Base-by-base conservation (phyloP, 345 rosid species). In the Eucalyptus rudis region DNA sequence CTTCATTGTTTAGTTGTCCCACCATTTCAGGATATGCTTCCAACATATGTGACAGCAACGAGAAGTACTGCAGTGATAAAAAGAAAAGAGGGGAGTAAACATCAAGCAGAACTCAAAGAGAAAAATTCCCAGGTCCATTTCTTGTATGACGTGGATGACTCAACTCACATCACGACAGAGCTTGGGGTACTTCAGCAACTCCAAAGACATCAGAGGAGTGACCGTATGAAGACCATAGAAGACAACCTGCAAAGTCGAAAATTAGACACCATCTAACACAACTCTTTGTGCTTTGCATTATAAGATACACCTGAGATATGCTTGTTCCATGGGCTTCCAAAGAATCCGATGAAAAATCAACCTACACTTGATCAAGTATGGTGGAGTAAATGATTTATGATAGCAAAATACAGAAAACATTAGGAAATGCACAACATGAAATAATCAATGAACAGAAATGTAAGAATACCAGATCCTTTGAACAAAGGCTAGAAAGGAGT, bases 1-100 rank as follows among this genome's bases (percentile, higher is more conserved):
- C 97, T 59, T 97, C 97, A 83, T 89, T 90, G 86, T 93, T 94
- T 90, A 97, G 93, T 88, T 93, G 97, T 45, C 96, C 96, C 62
- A 97, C 94, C 88, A 95, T 95, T 92, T 97, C 99, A 9, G 99
- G 99, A 90, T 98, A 98, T 31, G 97, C 99, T 94, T 97, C 99
- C 90, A 98, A 89, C 95, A 98, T 91, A 90, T 98, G 99, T 50
- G 99, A 98, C 85, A 98, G 88, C 90, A 97, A 92, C 4, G 96
- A 93, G 92, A 97, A 97, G 91, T 97, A 97, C 99, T 97, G 95
- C 95, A 91, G 71, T 92, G 90, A 36, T 27, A 64, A 68, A 31
- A 45, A 83, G 86, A 62, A 92, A 86, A 31, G n/a, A 86, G 88
- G 58, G 20, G 49, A 88, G 47, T 31, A 59, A 40, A 64, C 31